Conservation (phyloP, 2,329 filamentous ascomycete genomes). For the Penicillium sp. region DNA sequence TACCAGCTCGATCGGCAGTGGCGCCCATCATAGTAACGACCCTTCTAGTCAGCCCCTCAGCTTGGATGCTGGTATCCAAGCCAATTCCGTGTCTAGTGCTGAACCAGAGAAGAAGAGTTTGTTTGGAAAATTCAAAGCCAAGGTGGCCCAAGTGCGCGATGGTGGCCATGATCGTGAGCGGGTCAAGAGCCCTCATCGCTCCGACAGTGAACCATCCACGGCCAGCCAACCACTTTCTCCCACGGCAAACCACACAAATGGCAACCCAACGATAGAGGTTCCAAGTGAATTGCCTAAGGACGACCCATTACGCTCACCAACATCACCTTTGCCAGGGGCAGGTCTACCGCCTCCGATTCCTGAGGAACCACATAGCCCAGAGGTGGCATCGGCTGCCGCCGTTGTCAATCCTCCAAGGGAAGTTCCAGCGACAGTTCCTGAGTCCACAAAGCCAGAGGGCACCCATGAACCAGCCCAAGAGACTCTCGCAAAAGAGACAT, state of each 20-base stretch:
- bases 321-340: constrained; percentile 30
- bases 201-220: constrained; percentile 34
- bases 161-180: constrained; percentile 58
- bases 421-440: background rate
- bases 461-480: constrained; percentile 5
- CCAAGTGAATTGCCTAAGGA: constrained; percentile 24
- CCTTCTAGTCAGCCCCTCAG: constrained; percentile 36
- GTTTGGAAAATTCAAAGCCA: constrained; percentile 65
- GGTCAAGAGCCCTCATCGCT: constrained; percentile 52
- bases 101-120: constrained; percentile 60
- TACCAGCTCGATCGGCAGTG: constrained; percentile 67
- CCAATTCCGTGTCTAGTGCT: constrained; percentile 23
- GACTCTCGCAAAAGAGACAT: constrained; percentile 1
- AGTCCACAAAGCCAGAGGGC: background rate
- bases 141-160: constrained; percentile 55
- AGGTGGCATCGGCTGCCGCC: constrained; percentile 16
- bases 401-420: constrained; percentile 8
- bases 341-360: constrained; percentile 35
- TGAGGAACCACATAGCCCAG: constrained; percentile 35
- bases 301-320: constrained; percentile 23
- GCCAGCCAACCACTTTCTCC: constrained; percentile 40
- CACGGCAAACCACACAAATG: constrained; percentile 22
- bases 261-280: constrained; percentile 26
- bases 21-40: constrained; percentile 45
- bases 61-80: constrained; percentile 41